Conservation (phyloP, 2,329 filamentous ascomycete species). For the Apiospora koreana region DNA sequence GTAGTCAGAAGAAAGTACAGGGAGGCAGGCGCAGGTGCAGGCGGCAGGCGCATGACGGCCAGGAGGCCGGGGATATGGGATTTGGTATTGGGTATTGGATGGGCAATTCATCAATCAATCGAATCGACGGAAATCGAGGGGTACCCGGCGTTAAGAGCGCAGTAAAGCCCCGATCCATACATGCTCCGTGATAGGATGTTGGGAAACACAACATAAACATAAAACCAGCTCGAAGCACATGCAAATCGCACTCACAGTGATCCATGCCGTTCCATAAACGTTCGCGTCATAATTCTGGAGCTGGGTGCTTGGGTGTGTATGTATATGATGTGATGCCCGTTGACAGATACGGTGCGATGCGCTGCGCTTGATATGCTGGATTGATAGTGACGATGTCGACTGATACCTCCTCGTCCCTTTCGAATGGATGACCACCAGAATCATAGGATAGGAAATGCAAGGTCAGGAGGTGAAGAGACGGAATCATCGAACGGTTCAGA, state of each 20-base stretch:
- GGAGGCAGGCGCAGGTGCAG: neutral
- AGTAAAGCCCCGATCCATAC: neutral
- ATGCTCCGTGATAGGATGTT: neutral
- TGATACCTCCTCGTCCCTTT: neutral
- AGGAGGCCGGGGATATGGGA: neutral
- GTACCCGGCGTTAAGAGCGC: neutral
- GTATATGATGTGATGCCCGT: neutral
- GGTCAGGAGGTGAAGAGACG: neutral
- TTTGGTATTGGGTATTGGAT: neutral
- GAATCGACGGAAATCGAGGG: neutral
- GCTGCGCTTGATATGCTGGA: neutral
- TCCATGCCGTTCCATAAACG: conserved; percentile 4
- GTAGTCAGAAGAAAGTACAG: neutral
- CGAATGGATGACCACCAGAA: neutral
- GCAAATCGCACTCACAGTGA: neutral
- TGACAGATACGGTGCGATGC: neutral
- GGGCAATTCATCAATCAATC: neutral
- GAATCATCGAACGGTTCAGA: neutral
- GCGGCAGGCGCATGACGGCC: neutral
- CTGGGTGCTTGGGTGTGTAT: neutral
- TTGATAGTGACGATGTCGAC: neutral
- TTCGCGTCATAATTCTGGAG: neutral
- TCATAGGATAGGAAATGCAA: neutral
- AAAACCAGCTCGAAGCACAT: neutral
- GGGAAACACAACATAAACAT: neutral